Conservation (phyloP, 495 filamentous ascomycete species). For the Cercophora sp. region DNA sequence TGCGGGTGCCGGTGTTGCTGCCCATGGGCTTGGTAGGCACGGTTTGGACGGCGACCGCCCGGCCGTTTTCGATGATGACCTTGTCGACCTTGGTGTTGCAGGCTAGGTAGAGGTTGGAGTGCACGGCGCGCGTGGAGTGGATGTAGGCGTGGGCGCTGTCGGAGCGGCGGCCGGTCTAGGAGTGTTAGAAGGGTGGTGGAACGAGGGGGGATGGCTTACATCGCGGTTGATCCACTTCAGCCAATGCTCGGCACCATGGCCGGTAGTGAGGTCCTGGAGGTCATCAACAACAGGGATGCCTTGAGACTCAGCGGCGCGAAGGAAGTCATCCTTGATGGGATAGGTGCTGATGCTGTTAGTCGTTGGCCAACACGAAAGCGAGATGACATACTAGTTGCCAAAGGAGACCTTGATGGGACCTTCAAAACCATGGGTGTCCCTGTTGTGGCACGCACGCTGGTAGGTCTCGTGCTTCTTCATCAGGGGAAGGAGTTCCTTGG, state of each 20-base stretch:
- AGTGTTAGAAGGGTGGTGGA: not conserved
- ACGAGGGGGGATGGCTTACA: conserved; percentile 33
- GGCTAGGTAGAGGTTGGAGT: conserved; percentile 69
- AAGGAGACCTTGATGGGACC: conserved; percentile 86
- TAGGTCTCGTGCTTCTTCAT: conserved; percentile 88
- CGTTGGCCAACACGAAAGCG: not conserved
- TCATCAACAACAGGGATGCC: conserved; percentile 70
- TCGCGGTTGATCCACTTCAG: conserved; percentile 70
- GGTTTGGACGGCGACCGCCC: conserved; percentile 59
- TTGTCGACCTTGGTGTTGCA: conserved; percentile 83
- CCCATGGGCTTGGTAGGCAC: conserved; percentile 41
- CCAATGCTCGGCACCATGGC: conserved; percentile 55
- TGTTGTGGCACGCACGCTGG: conserved; percentile 69
- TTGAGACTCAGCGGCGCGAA: conserved; percentile 72
- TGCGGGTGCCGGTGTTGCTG: conserved; percentile 26
- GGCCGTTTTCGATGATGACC: conserved; percentile 67
- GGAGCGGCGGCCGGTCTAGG: conserved; percentile 59
- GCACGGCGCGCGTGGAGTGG: conserved; percentile 60
- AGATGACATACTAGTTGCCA: conserved; percentile 56
- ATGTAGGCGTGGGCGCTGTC: conserved; percentile 77
- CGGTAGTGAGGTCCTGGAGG: conserved; percentile 63
- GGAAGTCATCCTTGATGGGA: conserved; percentile 72
- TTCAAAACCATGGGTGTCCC: conserved; percentile 71
- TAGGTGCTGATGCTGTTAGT: conserved; percentile 41
- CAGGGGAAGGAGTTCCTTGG: conserved; percentile 70